Percentiles rank a stretch among this genome's conserved stretches.
Evolutionary conservation across 495 filamentous ascomycete species (phyloP).

Genomic region (Talaromyces liani): DNA sequence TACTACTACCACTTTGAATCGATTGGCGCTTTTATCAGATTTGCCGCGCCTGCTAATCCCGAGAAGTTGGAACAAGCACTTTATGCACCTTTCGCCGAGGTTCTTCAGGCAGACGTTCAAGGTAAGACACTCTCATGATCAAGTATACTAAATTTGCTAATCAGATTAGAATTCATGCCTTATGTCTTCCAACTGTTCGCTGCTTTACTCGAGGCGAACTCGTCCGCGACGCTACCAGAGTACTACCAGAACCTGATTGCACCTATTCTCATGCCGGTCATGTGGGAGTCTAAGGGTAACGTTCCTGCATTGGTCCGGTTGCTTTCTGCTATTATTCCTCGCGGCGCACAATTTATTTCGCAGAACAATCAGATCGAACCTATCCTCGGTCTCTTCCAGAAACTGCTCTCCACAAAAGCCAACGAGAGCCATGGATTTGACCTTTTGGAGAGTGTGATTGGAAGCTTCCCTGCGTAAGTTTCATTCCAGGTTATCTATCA

Average conservation of each 20-base stretch:
- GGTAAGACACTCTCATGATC: slow-evolving; percentile 36
- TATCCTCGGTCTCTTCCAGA: slow-evolving; percentile 88
- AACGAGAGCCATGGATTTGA: slow-evolving; percentile 81
- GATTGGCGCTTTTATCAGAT: slow-evolving; percentile 88
- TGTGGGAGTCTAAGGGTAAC: slow-evolving; percentile 90
- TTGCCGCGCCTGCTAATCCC: slow-evolving; percentile 58
- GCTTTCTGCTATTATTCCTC: slow-evolving; percentile 74
- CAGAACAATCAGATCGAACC: slow-evolving; percentile 69
- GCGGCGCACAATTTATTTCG: slow-evolving; percentile 62
- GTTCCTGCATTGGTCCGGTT: slow-evolving; percentile 83
- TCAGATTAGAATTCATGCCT: slow-evolving; percentile 72
- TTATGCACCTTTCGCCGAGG: slow-evolving; percentile 65
- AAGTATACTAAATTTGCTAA: neutral
- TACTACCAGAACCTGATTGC: slow-evolving; percentile 70
- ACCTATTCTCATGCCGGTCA: slow-evolving; percentile 62
- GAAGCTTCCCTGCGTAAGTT: slow-evolving; percentile 61
- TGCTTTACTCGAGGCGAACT: slow-evolving; percentile 76
- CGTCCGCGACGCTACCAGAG: slow-evolving; percentile 60
- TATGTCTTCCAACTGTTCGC: slow-evolving; percentile 96
- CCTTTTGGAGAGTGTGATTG: slow-evolving; percentile 71
- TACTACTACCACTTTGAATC: slow-evolving; percentile 98
- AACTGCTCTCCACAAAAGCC: slow-evolving; percentile 64
- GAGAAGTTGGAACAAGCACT: slow-evolving; percentile 69
- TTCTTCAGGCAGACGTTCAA: slow-evolving; percentile 73
- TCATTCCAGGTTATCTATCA: neutral